phyloP scores from a whole-genome alignment of 805 yeast species.

The Pichia cabralensis region DNA sequence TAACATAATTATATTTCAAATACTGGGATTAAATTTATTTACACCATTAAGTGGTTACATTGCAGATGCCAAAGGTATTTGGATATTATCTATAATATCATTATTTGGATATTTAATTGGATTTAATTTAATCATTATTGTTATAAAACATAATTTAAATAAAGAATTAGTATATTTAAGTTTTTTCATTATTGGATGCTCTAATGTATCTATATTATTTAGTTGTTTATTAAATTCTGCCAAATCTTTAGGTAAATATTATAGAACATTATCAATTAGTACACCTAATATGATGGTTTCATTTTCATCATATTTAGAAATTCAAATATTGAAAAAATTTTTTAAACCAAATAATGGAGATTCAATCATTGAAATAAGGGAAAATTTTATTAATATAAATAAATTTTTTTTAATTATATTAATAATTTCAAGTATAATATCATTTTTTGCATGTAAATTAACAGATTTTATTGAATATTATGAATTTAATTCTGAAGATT shows the following conservation, averaged over 20 bases:
- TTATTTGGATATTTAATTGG: slow-evolving; percentile 56
- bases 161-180: slow-evolving; percentile 34
- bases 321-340: slow-evolving; percentile 15
- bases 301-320: slow-evolving; percentile 24
- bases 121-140: slow-evolving; percentile 39
- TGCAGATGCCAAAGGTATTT: slow-evolving; percentile 76
- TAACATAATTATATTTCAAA: slow-evolving; percentile 61
- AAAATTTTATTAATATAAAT: slow-evolving; percentile 15
- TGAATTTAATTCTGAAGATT: slow-evolving; percentile 19
- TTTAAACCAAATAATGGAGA: slow-evolving; percentile 9
- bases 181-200: slow-evolving; percentile 55
- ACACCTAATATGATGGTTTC: slow-evolving; percentile 49
- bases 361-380: slow-evolving; percentile 7
- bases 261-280: slow-evolving; percentile 72
- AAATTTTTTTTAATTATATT: slow-evolving; percentile 16
- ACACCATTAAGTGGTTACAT: slow-evolving; percentile 74
- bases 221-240: slow-evolving; percentile 71
- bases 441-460: slow-evolving; percentile 22
- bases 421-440: slow-evolving; percentile 11
- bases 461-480: slow-evolving; percentile 19
- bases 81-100: slow-evolving; percentile 53
- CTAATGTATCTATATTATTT: slow-evolving; percentile 61
- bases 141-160: slow-evolving; percentile 23
- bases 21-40: slow-evolving; percentile 73
- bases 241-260: slow-evolving; percentile 53